Percentiles rank a stretch among this genome's conserved stretches.
phyloP scores from a whole-genome alignment of 139 green algal genomes.

The Chlorella sp. region DNA sequence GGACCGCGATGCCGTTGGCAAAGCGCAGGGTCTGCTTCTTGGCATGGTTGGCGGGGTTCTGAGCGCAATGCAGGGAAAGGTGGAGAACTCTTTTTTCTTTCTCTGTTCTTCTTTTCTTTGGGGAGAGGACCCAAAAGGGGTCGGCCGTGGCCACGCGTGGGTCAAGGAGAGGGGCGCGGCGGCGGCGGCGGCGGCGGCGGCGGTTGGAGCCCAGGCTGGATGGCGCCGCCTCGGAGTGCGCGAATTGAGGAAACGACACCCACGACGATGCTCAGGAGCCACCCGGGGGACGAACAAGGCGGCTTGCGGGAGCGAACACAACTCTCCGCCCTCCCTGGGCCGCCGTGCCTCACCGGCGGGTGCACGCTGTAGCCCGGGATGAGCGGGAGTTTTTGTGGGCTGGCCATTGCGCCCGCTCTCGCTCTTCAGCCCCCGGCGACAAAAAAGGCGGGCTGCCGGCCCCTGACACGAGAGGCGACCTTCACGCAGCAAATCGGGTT shows the following conservation, averaged over 20 bases:
- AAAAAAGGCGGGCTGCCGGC: background rate
- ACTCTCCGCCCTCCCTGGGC: background rate
- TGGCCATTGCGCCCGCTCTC: too few relatives aligned
- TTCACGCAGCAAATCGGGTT: too few relatives aligned
- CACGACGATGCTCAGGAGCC: too few relatives aligned
- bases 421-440: background rate
- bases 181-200: too few relatives aligned
- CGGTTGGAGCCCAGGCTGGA: background rate
- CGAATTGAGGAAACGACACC: too few relatives aligned
- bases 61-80: background rate
- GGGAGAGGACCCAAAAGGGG: too few relatives aligned
- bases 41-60: slow-evolving; percentile 53
- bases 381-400: background rate
- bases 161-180: background rate
- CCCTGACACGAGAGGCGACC: too few relatives aligned
- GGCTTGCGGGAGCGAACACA: background rate
- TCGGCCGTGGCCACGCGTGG: too few relatives aligned
- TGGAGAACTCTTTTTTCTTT: too few relatives aligned
- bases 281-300: background rate
- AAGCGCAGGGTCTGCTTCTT: slow-evolving; percentile 77
- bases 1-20: slow-evolving; percentile 73
- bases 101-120: too few relatives aligned
- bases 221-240: too few relatives aligned
- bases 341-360: slow-evolving; percentile 55
- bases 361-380: slow-evolving; percentile 57